Evolutionary conservation across 2,329 filamentous ascomycete species (phyloP), one percentile per base, ranked within the genome.

Genomic region (Golovinomyces cichoracearum): DNA sequence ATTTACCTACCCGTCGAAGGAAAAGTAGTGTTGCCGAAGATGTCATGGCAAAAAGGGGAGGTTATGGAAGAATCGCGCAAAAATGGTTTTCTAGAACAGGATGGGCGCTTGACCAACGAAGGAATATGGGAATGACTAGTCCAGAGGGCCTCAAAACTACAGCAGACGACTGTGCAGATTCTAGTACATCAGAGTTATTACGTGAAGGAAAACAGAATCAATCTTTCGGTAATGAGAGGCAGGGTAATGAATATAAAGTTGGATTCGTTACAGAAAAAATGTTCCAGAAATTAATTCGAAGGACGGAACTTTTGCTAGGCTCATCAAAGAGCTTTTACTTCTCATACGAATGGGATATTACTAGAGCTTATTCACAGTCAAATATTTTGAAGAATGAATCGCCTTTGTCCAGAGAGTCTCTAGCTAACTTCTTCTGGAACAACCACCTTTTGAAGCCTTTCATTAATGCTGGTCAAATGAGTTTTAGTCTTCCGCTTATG

Each of bases 301-400:
- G 83, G 27, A 78, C 84, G 1, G 83, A 83, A 58, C 74, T 95
- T 49, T 74, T 93, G 51, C 88, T 94, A 59, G 78, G 81, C 1
- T 72, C 77, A 3, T 85, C 80, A 0, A 72, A 73, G 53, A 94
- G 83, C 61, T 95, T 94, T 63, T 95, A 80, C 66, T 98, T 88
- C 62, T 86, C 86, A 0, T 94, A 98, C 61, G 90, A 98, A 54
- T 73, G 88, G 60, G 86, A 98, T 60, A 73, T 98, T 47, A 95
- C 90, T 0, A 73, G 79, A 49, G 76, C 72, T 53, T 57, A 76
- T 49, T 63, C 64, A 2, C 67, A 60, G 49, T 59, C 57, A 3
- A 61, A 62, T 48, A 60, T 61, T 31, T 63, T 62, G 33, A 63
- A 66, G 56, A 61, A 63, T 41, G 69, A 70, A 42, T 55, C 73